A percentile compares a stretch with the other conserved stretches of the same genome.
phyloP scores from a whole-genome alignment of 2,329 filamentous ascomycete species.

The Arthrobotrys conoides region DNA sequence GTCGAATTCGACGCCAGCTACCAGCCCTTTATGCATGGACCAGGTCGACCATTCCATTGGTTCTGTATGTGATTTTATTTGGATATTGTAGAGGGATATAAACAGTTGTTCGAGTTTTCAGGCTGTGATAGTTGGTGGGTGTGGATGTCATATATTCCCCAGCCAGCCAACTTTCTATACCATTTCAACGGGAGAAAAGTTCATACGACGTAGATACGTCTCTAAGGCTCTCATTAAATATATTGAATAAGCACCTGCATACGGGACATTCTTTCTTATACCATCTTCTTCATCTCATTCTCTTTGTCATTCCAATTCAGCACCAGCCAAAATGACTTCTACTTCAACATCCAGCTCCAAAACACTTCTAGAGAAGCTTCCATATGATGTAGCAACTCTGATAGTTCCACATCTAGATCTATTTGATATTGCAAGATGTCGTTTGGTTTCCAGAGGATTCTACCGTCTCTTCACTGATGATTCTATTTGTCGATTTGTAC shows the following conservation, averaged over 20 bases:
- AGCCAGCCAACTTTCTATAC: background rate
- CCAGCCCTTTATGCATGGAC: conserved; percentile 29
- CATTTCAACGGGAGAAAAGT: background rate
- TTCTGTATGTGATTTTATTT: conserved; percentile 25
- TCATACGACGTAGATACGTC: background rate
- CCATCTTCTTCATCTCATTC: conserved; percentile 9
- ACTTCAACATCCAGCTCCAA: background rate
- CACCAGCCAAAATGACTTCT: background rate
- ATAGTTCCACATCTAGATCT: conserved; percentile 48
- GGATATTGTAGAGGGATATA: conserved; percentile 13
- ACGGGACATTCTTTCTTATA: background rate
- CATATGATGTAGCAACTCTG: conserved; percentile 40
- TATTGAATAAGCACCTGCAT: background rate
- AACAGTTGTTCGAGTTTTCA: background rate
- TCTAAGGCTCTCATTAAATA: background rate
- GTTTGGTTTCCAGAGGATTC: conserved; percentile 54
- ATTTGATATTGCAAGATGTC: conserved; percentile 58
- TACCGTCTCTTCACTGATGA: conserved; percentile 56
- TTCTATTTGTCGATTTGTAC: conserved; percentile 49
- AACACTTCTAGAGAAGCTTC: conserved; percentile 42
- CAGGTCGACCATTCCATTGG: conserved; percentile 30
- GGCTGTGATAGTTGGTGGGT: background rate
- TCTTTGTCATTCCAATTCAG: background rate
- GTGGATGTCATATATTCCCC: background rate
- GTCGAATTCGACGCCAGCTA: conserved; percentile 17